Conservation (phyloP, 2,329 filamentous ascomycete species). For the Apiospora koreana region DNA sequence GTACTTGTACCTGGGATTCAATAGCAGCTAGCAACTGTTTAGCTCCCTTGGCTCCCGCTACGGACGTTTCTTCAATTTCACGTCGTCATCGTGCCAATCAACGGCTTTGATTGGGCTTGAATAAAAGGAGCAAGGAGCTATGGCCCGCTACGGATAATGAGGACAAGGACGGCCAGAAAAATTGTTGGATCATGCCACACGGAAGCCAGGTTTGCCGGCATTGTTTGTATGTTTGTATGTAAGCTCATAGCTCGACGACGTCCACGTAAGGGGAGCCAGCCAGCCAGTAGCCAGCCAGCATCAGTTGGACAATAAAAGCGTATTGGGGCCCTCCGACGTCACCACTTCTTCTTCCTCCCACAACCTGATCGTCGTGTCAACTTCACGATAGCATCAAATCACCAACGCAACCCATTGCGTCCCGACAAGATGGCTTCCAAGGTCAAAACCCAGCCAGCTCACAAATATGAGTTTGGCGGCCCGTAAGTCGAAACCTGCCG, state of each 20-base stretch:
- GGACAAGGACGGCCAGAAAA: conserved; percentile 13
- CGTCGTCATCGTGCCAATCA: conserved; percentile 7
- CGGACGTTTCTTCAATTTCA: neutral
- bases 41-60: neutral
- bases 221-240: no score
- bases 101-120: neutral
- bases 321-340: neutral
- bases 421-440: conserved; percentile 40
- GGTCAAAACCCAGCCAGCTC: conserved; percentile 18
- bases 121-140: conserved; percentile 2
- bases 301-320: neutral
- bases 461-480: conserved; percentile 47
- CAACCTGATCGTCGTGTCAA: neutral
- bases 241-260: conserved; percentile 5
- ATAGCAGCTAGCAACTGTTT: neutral
- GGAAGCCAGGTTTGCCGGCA: conserved; percentile 19
- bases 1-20: neutral
- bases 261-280: neutral
- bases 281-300: no score
- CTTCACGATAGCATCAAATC: conserved; percentile 1
- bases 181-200: conserved; percentile 19
- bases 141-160: conserved; percentile 13
- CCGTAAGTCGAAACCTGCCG: conserved; percentile 37
- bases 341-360: neutral
- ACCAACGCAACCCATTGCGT: neutral